Evolutionary conservation across 257 asterid genomes (phyloP).

Genomic region (Coffea eugenioides): DNA sequence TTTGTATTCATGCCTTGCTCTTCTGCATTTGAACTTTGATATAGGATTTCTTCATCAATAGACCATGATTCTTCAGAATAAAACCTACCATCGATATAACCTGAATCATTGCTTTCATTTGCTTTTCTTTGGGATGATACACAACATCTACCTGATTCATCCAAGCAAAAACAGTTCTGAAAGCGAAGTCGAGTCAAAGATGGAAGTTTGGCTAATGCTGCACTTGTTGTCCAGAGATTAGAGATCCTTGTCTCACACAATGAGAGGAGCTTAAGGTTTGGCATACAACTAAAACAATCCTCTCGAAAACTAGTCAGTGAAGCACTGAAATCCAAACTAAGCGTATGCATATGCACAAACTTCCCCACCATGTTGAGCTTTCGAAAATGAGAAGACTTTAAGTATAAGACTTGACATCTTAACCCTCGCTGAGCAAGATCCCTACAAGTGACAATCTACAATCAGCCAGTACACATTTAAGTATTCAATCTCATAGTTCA

Average conservation of each 20-base stretch:
- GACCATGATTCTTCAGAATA: conserved; percentile 39
- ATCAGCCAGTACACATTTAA: background rate
- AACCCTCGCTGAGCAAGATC: conserved; percentile 81
- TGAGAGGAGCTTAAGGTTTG: conserved; percentile 73
- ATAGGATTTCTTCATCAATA: conserved; percentile 36
- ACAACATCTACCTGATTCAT: conserved; percentile 35
- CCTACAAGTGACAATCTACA: conserved; percentile 43
- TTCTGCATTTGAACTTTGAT: conserved; percentile 35
- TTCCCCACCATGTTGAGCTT: conserved; percentile 76
- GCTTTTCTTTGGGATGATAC: conserved; percentile 36
- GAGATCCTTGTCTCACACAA: conserved; percentile 78
- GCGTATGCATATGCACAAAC: conserved; percentile 57
- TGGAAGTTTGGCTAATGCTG: conserved; percentile 76
- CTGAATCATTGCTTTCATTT: conserved; percentile 35
- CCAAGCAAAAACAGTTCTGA: conserved; percentile 49
- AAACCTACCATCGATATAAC: conserved; percentile 30
- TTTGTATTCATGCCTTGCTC: conserved; percentile 44
- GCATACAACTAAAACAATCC: conserved; percentile 84
- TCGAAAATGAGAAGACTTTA: conserved; percentile 78
- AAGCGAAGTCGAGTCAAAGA: conserved; percentile 76
- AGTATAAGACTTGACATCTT: conserved; percentile 63
- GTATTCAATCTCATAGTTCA: background rate
- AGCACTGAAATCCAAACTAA: conserved; percentile 85
- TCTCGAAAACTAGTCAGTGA: conserved; percentile 78
- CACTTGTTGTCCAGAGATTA: conserved; percentile 85